A percentile compares a stretch with the other conserved stretches of the same genome.
phyloP scores from a whole-genome alignment of 1,284 basidiomycete genomes.

The Rhodotorula sp. region DNA sequence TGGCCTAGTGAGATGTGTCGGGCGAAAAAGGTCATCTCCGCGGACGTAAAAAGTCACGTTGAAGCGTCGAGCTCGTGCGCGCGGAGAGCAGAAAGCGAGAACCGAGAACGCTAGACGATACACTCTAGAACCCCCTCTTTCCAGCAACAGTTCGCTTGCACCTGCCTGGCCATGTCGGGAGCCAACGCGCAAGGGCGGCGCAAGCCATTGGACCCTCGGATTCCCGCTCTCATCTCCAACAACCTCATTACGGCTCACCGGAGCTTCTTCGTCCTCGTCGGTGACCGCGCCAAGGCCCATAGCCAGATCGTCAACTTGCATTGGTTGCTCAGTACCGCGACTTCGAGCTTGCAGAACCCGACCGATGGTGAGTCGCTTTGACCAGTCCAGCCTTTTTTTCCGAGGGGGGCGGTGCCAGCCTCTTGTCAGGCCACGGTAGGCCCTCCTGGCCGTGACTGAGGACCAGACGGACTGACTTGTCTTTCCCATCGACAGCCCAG shows the following conservation, averaged over 20 bases:
- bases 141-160: no score
- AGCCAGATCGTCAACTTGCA: conserved; percentile 88
- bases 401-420: background rate
- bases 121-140: no score
- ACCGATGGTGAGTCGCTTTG: conserved; percentile 33
- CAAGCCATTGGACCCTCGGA: conserved; percentile 38
- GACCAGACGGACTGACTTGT: no score
- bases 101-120: no score
- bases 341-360: conserved; percentile 38
- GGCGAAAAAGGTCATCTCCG: no score
- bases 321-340: conserved; percentile 86
- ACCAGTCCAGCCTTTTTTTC: background rate
- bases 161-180: conserved; percentile 16
- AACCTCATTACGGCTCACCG: conserved; percentile 70
- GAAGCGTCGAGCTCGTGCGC: no score
- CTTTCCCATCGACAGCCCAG: conserved; percentile 24
- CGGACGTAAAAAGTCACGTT: no score
- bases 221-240: conserved; percentile 26
- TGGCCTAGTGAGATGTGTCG: no score
- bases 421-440: background rate
- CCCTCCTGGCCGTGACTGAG: no score
- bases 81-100: no score
- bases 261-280: conserved; percentile 95
- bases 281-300: conserved; percentile 91
- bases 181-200: conserved; percentile 28